Base-by-base conservation (phyloP, 352 stramenopile species). In the Pelagophyceae sp. region DNA sequence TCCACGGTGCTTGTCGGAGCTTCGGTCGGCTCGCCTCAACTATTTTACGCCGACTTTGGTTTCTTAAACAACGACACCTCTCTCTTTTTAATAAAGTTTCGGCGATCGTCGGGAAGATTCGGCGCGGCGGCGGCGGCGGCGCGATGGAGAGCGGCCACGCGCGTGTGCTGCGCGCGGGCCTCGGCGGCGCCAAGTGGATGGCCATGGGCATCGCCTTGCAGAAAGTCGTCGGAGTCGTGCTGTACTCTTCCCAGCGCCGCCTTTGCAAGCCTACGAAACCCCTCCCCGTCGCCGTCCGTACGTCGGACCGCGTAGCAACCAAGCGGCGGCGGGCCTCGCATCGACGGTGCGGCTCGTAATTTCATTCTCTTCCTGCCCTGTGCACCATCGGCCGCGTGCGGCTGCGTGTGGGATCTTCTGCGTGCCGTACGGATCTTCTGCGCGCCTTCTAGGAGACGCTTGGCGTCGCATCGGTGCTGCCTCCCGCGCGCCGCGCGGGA, bases 391-490 rank as follows among this genome's bases (percentile, higher is more conserved):
- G n/a, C n/a, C n/a, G n/a, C n/a, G n/a, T n/a, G n/a, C n/a, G n/a
- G n/a, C n/a, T n/a, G n/a, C n/a, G n/a, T n/a, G n/a, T n/a, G n/a
- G n/a, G n/a, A n/a, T n/a, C n/a, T n/a, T n/a, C n/a, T n/a, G n/a
- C n/a, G n/a, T n/a, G n/a, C n/a, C n/a, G n/a, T n/a, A n/a, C n/a
- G n/a, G n/a, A n/a, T n/a, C n/a, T n/a, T n/a, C n/a, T n/a, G n/a
- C n/a, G n/a, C 23, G 58, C 58, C 17, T 33, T 37, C 15, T n/a
- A 25, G 20, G 67, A 74, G 67, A 5, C 35, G 23, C 69, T 90
- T 17, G 86, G 86, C 19, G 82, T 82, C 76, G 83, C 84, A 27
- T 82, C 75, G 11, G 84, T 89, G 75, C n/a, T n/a, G n/a, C n/a
- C n/a, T n/a, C n/a, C n/a, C n/a, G n/a, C n/a, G n/a, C n/a, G n/a